Evolutionary conservation across 2,329 filamentous ascomycete species (phyloP).

Genomic region (Colletotrichum coccodes): DNA sequence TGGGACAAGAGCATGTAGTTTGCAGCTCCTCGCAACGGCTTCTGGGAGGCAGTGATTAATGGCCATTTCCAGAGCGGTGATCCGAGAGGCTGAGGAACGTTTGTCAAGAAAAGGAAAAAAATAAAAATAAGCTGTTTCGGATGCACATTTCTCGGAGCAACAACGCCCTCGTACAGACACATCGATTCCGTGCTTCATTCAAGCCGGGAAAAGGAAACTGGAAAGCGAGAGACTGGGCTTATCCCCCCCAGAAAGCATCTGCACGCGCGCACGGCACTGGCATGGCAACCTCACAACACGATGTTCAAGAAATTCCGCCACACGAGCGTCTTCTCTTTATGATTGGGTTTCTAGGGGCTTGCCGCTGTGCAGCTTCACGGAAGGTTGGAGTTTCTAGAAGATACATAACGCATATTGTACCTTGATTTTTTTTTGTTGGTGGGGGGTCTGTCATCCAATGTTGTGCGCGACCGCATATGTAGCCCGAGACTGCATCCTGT

Average conservation of each 20-base stretch:
- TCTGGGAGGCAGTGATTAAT: no score
- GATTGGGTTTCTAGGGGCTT: neutral
- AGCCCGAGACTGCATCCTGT: constrained; percentile 9
- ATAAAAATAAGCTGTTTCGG: neutral
- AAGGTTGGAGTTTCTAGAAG: neutral
- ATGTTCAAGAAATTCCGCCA: neutral
- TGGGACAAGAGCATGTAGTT: no score
- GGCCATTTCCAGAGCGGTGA: no score
- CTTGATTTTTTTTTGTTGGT: neutral
- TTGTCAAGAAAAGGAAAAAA: neutral
- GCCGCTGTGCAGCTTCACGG: neutral
- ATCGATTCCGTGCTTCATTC: neutral
- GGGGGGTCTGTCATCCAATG: constrained; percentile 22
- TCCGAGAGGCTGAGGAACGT: neutral
- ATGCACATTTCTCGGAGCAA: neutral
- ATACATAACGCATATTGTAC: neutral
- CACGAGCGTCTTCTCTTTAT: neutral
- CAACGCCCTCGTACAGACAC: neutral
- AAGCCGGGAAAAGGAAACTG: neutral
- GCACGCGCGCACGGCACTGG: neutral
- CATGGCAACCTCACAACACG: neutral
- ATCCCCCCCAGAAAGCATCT: neutral
- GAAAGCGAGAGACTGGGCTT: neutral
- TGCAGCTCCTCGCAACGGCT: no score
- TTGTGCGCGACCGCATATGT: constrained; percentile 12